phyloP scores from a whole-genome alignment of 805 yeast species.

The Kockiozyma suomiensis region DNA sequence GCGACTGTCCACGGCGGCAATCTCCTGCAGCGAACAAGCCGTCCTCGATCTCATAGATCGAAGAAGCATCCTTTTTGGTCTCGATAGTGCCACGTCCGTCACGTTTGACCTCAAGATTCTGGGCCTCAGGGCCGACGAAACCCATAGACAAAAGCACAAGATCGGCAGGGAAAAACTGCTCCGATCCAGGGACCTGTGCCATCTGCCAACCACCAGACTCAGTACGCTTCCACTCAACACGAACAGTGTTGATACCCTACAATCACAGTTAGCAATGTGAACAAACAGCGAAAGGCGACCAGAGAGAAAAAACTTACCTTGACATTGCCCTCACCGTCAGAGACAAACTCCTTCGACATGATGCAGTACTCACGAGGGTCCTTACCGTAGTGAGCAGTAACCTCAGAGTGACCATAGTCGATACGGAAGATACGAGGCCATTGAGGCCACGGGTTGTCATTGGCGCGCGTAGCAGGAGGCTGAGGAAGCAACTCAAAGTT shows the following conservation, averaged over 20 bases:
- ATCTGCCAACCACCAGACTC: slow-evolving; percentile 98
- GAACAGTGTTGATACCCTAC: slow-evolving; percentile 87
- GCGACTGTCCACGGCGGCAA: slow-evolving; percentile 97
- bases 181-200: slow-evolving; percentile 95
- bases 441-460: slow-evolving; percentile 99
- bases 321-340: slow-evolving; percentile 92
- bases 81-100: slow-evolving; percentile 83
- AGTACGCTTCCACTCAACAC: slow-evolving; percentile 97
- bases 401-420: slow-evolving; percentile 97
- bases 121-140: slow-evolving; percentile 92
- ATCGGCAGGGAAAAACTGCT: slow-evolving; percentile 93
- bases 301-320: slow-evolving; percentile 46
- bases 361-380: slow-evolving; percentile 98
- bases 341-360: slow-evolving; percentile 91
- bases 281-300: too few relatives aligned
- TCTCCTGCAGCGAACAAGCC: slow-evolving; percentile 96
- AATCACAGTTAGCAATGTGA: neutral
- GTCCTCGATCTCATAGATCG: slow-evolving; percentile 66
- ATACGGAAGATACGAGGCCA: slow-evolving; percentile 98
- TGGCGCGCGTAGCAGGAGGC: slow-evolving; percentile 82
- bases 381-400: slow-evolving; percentile 88
- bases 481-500: slow-evolving; percentile 94
- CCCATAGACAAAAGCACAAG: slow-evolving; percentile 95
- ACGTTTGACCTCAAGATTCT: slow-evolving; percentile 64
- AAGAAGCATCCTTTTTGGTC: slow-evolving; percentile 55